Conservation (phyloP, 257 asterid genomes). For the Capsicum chinense region DNA sequence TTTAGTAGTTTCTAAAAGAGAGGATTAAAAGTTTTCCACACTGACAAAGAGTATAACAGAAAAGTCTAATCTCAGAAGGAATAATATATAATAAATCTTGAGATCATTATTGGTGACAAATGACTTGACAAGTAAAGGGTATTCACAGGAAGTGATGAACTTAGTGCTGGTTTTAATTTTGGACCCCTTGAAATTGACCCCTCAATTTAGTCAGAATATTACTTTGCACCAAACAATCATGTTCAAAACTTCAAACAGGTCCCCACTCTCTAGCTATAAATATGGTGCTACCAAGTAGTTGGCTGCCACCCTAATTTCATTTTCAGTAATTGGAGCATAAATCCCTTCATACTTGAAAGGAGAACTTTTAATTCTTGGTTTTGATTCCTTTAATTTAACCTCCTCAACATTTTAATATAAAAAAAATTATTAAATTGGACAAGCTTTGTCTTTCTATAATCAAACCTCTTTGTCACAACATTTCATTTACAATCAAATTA, state of each 20-base stretch:
- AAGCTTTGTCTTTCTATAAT: neutral
- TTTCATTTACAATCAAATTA: neutral
- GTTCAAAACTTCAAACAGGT: slow-evolving; percentile 28
- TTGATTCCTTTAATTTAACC: neutral
- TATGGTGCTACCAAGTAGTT: slow-evolving; percentile 28
- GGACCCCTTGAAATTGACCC: slow-evolving; percentile 41
- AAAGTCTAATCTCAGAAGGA: neutral
- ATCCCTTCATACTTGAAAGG: slow-evolving; percentile 29
- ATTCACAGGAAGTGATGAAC: slow-evolving; percentile 22
- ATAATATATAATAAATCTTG: slow-evolving; percentile 10
- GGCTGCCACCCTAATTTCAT: neutral
- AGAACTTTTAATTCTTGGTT: neutral
- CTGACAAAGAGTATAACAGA: slow-evolving; percentile 11
- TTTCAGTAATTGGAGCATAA: slow-evolving; percentile 25
- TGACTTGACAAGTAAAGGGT: slow-evolving; percentile 31
- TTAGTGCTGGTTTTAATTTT: slow-evolving; percentile 5
- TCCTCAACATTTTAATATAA: neutral
- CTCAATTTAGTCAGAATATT: slow-evolving; percentile 33
- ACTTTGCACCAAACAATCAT: slow-evolving; percentile 38
- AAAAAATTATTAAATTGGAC: neutral
- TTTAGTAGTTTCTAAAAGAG: neutral
- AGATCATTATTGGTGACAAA: slow-evolving; percentile 28
- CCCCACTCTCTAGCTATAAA: slow-evolving; percentile 38
- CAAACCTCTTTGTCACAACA: neutral
- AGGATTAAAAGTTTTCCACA: neutral